Conservation (phyloP, 257 asterid species). For the Fraxinus quadrangulata region DNA sequence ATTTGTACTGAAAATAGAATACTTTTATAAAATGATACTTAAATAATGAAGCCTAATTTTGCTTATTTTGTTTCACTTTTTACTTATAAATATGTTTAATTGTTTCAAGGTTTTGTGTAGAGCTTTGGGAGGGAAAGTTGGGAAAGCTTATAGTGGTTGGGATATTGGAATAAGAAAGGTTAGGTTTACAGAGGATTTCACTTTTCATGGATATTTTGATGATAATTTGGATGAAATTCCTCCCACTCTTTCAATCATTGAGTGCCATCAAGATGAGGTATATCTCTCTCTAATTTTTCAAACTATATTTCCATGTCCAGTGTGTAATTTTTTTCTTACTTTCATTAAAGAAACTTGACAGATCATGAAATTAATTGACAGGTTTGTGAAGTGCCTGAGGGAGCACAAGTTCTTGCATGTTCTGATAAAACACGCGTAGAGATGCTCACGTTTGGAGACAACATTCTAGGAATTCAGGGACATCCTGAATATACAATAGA, state of each 20-base stretch:
- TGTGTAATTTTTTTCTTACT: neutral
- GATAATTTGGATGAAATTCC: constrained; percentile 49
- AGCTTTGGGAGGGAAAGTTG: constrained; percentile 79
- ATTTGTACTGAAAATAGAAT: neutral
- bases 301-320: neutral
- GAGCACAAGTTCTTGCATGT: constrained; percentile 58
- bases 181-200: constrained; percentile 44
- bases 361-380: neutral
- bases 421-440: constrained; percentile 75
- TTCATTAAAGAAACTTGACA: neutral
- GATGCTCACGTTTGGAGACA: constrained; percentile 57
- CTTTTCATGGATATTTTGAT: constrained; percentile 29
- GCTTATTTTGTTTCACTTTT: neutral
- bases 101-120: constrained; percentile 54
- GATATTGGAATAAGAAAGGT: constrained; percentile 71
- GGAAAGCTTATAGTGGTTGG: constrained; percentile 62
- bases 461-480: constrained; percentile 69
- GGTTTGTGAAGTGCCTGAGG: constrained; percentile 79
- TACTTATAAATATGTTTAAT: neutral
- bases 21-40: neutral
- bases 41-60: neutral
- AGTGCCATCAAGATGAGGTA: constrained; percentile 88
- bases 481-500: constrained; percentile 83
- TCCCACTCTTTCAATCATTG: constrained; percentile 47
- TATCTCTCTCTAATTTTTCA: neutral